Evolutionary conservation across 2,329 filamentous ascomycete genomes (phyloP), one percentile per base, ranked within the genome.

Genomic region (Aspergillus ruber): DNA sequence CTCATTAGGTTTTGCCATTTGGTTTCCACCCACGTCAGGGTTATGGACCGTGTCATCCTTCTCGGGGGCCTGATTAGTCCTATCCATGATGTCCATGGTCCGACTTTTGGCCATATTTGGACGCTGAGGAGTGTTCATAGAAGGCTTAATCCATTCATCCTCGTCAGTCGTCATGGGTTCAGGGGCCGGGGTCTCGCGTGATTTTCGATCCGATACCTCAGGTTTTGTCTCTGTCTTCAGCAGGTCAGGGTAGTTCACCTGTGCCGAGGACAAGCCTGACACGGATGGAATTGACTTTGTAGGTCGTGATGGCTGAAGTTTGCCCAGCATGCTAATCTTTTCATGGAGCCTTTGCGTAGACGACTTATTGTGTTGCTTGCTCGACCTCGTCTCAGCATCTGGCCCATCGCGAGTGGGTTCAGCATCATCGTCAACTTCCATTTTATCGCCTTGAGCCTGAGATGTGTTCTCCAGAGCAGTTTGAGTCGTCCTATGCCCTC

Each of bases 281-380:
- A 56, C 57, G 3, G 69, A 57, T 18, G 70, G 64, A 38, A 74
- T 74, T 7, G 73, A 75, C 50, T 75, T 74, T 6, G 69, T 73
- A 6, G 68, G 64, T 41, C 73, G 63, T 33, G 69, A 62, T 56
- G 74, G 63, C 45, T 74, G 72, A 50, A 78, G 70, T 67, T 83
- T 75, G 32, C 79, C 79, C 35, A 86, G 75, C 76, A 84, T 80
- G 52, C 84, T 95, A 58, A 98, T 97, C 58, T 90, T 89, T 59
- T 97, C 91, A 55, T 95, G 90, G 13, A 98, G 75, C 39, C 88
- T 79, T 66, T 97, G 90, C 0, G 93, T 95, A n/a, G 93, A 94
- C 0, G 89, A 90, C 65, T 94, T 94, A 68, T 83, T 89, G 61
- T 91, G 85, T 2, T 78, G 67, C 56, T 76, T 79, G 5, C 78